phyloP scores from a whole-genome alignment of 495 filamentous ascomycete genomes.

The Aspergillus bertholletiae region DNA sequence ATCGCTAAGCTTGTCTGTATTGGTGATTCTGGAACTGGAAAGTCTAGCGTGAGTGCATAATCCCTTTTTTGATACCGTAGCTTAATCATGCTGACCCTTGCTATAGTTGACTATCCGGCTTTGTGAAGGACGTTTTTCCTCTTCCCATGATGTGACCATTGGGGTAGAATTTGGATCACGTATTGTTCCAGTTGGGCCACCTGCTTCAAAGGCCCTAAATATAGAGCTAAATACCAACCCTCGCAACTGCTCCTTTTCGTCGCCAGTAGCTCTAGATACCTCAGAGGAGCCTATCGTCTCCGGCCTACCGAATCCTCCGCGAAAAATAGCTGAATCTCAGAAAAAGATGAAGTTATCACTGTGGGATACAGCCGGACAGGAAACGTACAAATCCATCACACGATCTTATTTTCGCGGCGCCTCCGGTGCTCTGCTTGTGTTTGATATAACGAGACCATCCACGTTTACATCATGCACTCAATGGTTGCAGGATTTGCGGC shows the following conservation, averaged over 20 bases:
- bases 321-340: conserved; percentile 41
- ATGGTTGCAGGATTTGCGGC: conserved; percentile 89
- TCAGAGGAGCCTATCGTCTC: conserved; percentile 19
- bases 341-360: conserved; percentile 80
- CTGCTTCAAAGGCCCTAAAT: conserved; percentile 42
- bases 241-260: conserved; percentile 9
- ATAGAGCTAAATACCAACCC: conserved; percentile 30
- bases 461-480: conserved; percentile 81
- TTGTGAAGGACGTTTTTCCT: conserved; percentile 92
- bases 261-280: conserved; percentile 4
- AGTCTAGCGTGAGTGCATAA: conserved; percentile 60
- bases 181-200: conserved; percentile 88
- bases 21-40: conserved; percentile 91
- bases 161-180: conserved; percentile 96
- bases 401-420: conserved; percentile 94
- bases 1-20: conserved; percentile 98
- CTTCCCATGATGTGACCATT: conserved; percentile 94
- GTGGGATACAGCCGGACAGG: conserved; percentile 97
- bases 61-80: neutral
- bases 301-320: conserved; percentile 37
- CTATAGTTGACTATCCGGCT: conserved; percentile 82
- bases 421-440: conserved; percentile 87
- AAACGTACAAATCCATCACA: conserved; percentile 94
- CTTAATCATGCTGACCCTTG: conserved; percentile 10
- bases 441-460: conserved; percentile 82